These are phyloP conservation scores for Daldinia caldariorum DNA, from an alignment of 495 filamentous ascomycete species.

Conservation along the genomic window DNA sequence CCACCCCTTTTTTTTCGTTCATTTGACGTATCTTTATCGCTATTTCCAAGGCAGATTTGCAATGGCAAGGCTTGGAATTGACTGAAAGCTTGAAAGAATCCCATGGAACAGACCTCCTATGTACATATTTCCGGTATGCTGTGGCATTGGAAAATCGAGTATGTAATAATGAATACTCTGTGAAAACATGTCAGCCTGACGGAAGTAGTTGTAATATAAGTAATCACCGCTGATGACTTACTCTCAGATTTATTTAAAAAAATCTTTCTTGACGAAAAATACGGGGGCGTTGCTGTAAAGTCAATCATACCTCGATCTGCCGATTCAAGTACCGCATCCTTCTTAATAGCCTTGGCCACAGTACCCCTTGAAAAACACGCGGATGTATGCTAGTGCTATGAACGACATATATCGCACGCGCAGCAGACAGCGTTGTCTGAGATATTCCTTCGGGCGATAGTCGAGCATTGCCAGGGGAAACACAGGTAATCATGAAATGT, in stretches of 20 bases:
- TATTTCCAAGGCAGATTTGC: background rate
- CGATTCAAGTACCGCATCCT: background rate
- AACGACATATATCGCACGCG: background rate
- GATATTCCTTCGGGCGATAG: background rate
- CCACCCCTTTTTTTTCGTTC: background rate
- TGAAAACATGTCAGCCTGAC: background rate
- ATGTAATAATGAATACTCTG: background rate
- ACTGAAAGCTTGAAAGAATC: background rate
- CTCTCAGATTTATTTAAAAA: background rate
- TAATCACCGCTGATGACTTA: background rate
- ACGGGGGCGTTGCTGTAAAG: background rate
- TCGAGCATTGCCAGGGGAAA: background rate
- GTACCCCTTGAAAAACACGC: background rate
- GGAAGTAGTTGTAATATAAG: background rate
- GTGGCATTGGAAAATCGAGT: background rate
- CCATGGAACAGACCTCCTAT: background rate
- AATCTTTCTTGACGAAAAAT: too few species aligned
- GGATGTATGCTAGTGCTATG: background rate
- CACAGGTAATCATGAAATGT: background rate
- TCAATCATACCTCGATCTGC: background rate
- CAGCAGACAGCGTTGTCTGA: background rate
- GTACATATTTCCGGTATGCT: background rate
- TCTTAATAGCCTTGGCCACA: background rate
- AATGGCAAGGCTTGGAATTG: background rate
- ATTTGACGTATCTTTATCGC: background rate